Conservation (phyloP, 2,329 filamentous ascomycete species). For the Alternaria alternata region DNA sequence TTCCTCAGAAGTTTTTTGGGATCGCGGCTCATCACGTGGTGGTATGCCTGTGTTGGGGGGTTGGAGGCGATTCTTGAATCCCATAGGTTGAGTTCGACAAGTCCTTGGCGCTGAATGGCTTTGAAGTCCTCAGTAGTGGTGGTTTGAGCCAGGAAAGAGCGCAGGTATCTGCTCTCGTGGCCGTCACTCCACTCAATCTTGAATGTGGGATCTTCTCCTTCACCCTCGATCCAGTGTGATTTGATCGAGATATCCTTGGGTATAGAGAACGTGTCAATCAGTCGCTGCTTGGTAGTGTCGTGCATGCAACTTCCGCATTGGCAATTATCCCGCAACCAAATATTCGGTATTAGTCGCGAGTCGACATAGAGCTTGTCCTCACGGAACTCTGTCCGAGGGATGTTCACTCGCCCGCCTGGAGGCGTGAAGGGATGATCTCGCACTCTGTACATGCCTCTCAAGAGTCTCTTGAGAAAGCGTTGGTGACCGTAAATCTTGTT, state of each 20-base stretch:
- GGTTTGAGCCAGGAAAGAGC: slow-evolving; percentile 64
- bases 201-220: slow-evolving; percentile 18
- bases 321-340: slow-evolving; percentile 69
- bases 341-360: slow-evolving; percentile 40
- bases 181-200: slow-evolving; percentile 59
- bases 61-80: slow-evolving; percentile 34
- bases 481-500: neutral
- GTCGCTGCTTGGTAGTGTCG: slow-evolving; percentile 73
- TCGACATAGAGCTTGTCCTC: slow-evolving; percentile 13
- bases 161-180: slow-evolving; percentile 73
- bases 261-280: slow-evolving; percentile 70
- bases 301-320: slow-evolving; percentile 73
- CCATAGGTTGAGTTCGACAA: slow-evolving; percentile 51
- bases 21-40: slow-evolving; percentile 32
- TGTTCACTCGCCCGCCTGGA: neutral
- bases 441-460: slow-evolving; percentile 4
- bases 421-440: neutral
- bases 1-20: slow-evolving; percentile 64
- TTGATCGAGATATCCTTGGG: slow-evolving; percentile 39
- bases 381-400: neutral
- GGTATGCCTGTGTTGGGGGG: slow-evolving; percentile 59
- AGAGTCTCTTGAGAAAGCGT: neutral
- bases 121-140: slow-evolving; percentile 49
- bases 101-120: slow-evolving; percentile 45
- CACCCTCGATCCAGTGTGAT: slow-evolving; percentile 10